Evolutionary conservation across 805 yeast genomes (phyloP).

Genomic region (Sungouiozyma intestinalis): DNA sequence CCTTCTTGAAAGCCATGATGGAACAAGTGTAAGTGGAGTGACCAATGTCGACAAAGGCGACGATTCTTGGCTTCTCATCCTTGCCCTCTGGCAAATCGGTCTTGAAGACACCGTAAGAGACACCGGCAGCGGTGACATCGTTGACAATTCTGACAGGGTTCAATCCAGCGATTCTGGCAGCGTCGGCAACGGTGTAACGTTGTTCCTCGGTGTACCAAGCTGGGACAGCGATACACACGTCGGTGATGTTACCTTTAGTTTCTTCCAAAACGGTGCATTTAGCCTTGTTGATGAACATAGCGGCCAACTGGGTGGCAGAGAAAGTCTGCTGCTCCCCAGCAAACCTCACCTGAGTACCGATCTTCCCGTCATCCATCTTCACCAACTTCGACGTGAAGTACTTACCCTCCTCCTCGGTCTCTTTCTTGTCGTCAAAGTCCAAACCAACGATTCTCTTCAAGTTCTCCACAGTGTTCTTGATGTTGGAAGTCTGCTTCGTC

Average conservation of each 20-base stretch:
- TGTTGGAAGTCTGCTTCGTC: conserved; percentile 91
- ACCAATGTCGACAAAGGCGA: conserved; percentile 94
- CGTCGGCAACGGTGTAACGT: conserved; percentile 93
- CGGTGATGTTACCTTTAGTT: conserved; percentile 66
- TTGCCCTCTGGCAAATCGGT: conserved; percentile 75
- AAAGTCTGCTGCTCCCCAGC: conserved; percentile 69
- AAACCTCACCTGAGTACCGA: conserved; percentile 80
- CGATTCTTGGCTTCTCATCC: conserved; percentile 68
- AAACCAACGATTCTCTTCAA: conserved; percentile 88
- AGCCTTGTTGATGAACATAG: conserved; percentile 89
- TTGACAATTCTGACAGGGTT: conserved; percentile 98
- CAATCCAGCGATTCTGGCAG: conserved; percentile 90
- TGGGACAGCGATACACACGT: conserved; percentile 91
- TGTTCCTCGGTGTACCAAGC: conserved; percentile 95
- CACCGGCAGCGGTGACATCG: conserved; percentile 98
- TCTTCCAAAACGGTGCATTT: conserved; percentile 72
- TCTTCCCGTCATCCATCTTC: conserved; percentile 58
- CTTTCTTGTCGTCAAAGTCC: conserved; percentile 54
- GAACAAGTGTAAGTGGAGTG: conserved; percentile 90
- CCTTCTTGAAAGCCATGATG: conserved; percentile 85
- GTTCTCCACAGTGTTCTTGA: conserved; percentile 93
- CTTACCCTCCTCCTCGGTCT: conserved; percentile 61
- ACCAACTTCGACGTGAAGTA: conserved; percentile 65
- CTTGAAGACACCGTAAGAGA: conserved; percentile 98
- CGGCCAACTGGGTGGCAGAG: conserved; percentile 82